Base-by-base conservation (phyloP, 345 rosid genomes). In the Aquilaria yunnanensis region DNA sequence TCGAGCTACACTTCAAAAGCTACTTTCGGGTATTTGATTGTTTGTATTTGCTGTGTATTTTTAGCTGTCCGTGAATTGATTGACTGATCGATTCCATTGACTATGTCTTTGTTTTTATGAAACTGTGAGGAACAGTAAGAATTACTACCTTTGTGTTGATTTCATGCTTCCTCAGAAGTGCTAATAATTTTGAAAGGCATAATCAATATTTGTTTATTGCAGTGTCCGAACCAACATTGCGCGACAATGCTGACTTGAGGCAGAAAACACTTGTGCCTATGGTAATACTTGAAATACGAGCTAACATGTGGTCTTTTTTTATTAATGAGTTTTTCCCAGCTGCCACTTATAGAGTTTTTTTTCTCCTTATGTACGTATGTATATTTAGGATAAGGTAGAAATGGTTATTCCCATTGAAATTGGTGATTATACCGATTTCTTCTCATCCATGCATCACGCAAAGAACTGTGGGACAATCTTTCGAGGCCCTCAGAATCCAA, bases 381-480 rank as follows among this genome's bases (percentile, higher is more conserved):
- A 64, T 73, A 4, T 67, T 66, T 64, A 94, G 99, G 69, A 37
- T 60, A 71, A 86, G 75, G 97, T 86, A 33, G 87, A 94, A 75
- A 80, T 94, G 99, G 67, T 90, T 73, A 71, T 94, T 72, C 99
- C 99, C 47, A 67, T 83, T 68, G 88, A 67, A 47, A 87, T 94
- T 62, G 99, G 97, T 63, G 99, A 94, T 76, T 94, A 94, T 62
- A 81, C 97, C 0, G 99, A 94, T 74, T 94, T 94, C 81, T 94
- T 85, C 79, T 84, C 96, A 57, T 90, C 97, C 32, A 77, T 82
- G 89, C 85, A 94, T 77, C 99, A 94, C 46, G 92, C 96, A 1
- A 94, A 83, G 85, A 90, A 94, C 61, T 94, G 99, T 14, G 96
- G 96, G 5, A 78, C 80, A 32, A 94, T 90, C 51, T 90, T 94